Percentiles rank a stretch among this genome's conserved stretches.
These are phyloP conservation scores for Castanea crenata DNA, from an alignment of 306 rosid genomes.

Conservation along the genomic window DNA sequence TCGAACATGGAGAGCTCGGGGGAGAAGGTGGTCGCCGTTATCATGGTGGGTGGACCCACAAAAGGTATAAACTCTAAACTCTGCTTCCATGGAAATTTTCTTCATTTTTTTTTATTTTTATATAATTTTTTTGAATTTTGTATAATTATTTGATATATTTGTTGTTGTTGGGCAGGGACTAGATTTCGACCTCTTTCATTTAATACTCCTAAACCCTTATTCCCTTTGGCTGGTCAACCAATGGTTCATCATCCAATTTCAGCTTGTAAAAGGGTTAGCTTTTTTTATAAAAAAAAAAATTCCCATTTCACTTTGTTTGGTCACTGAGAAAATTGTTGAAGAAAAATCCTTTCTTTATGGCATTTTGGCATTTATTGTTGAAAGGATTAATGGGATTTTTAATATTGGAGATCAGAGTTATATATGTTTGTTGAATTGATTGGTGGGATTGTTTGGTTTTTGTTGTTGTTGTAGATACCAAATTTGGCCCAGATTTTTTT, in stretches of 20 bases:
- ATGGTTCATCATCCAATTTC: constrained; percentile 96
- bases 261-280: constrained; percentile 85
- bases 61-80: constrained; percentile 51
- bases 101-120: neutral
- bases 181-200: constrained; percentile 98
- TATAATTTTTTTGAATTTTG: constrained; percentile 11
- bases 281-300: neutral
- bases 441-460: constrained; percentile 3
- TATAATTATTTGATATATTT: constrained; percentile 7
- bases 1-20: constrained; percentile 65
- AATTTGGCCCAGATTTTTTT: constrained; percentile 84
- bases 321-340: neutral
- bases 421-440: neutral
- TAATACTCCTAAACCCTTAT: constrained; percentile 93
- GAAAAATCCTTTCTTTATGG: neutral
- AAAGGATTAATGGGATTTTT: neutral
- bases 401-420: neutral
- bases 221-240: constrained; percentile 95
- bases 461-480: constrained; percentile 58
- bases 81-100: neutral
- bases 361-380: neutral
- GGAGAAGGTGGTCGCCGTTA: constrained; percentile 89
- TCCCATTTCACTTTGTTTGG: neutral
- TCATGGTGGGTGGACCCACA: constrained; percentile 98
- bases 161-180: constrained; percentile 57